Evolutionary conservation across 805 yeast genomes (phyloP), one percentile per base, ranked within the genome.

Genomic region (Cyberlindnera samutprakarnensis): DNA sequence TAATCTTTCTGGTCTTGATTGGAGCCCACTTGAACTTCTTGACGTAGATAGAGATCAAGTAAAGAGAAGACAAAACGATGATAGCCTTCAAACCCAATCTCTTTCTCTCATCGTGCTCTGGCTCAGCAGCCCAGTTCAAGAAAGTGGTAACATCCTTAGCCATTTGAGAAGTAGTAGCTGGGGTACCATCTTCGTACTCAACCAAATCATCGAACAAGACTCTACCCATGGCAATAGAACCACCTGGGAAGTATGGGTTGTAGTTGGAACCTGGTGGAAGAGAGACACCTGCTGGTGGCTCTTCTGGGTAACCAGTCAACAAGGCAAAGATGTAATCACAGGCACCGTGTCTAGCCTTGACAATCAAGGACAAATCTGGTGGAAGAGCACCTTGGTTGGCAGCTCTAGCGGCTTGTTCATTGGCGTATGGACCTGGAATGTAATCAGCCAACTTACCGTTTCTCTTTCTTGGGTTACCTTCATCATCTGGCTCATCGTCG

Each of bases 211-310:
- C 98, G 51, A 88, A 92, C 62, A 92, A 72, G 38, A 90, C 97
- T 70, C 98, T 84, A 59, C 85, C 97, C 98, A 92, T 92, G 51
- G 96, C 98, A 70, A 92, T 90, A 26, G 96, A 74, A 47, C 98
- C 97, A 68, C 97, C 97, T 61, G 98, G 97, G 95, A 92, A 92
- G 74, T 92, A 92, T 56, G 98, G 98, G 75, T 92, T 92, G 70
- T 92, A 92, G 79, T 92, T 92, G 42, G 94, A 64, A 44, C 98
- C 98, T 42, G 85, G 82, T 38, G 97, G 94, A 52, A 92, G 71
- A 32, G 62, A 72, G 39, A 85, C 96, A 70, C 98, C 98, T 20
- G 96, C 97, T 49, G 98, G 98, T 41, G 95, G 83, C 42, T 92
- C 97, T 29, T 92, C 98, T 54, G 97, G 97, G 72, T 92, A 92